Conservation (phyloP, 176 grass and related monocot genomes). For the sorghum (Sorghum bicolor) region Sorghum_bicolor_NCBIv3 NC_012871.2:2986001-2986500, state of each 20-base stretch:
- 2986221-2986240: not conserved
- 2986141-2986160: slow-evolving; percentile 29
- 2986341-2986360: not conserved
- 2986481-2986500: not conserved
- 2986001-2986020: not conserved
- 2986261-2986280: not conserved
- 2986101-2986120: slow-evolving; percentile 4
- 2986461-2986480: too few species aligned
- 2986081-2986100: slow-evolving; percentile 18
- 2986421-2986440: not conserved
- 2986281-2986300: not conserved
- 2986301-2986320: not conserved
- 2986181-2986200: slow-evolving; percentile 7
- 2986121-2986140: slow-evolving; percentile 8
- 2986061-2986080: not conserved
- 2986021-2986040: not conserved
- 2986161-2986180: slow-evolving; percentile 18
- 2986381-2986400: not conserved
- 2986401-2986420: not conserved
- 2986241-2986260: not conserved
- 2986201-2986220: not conserved
- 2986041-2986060: slow-evolving; percentile 1
- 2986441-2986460: not conserved
- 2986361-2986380: not conserved
- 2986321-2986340: not conserved